Evolutionary conservation across 192 early-diverging fungal species (phyloP).

Genomic region (Coemansia sp.): DNA sequence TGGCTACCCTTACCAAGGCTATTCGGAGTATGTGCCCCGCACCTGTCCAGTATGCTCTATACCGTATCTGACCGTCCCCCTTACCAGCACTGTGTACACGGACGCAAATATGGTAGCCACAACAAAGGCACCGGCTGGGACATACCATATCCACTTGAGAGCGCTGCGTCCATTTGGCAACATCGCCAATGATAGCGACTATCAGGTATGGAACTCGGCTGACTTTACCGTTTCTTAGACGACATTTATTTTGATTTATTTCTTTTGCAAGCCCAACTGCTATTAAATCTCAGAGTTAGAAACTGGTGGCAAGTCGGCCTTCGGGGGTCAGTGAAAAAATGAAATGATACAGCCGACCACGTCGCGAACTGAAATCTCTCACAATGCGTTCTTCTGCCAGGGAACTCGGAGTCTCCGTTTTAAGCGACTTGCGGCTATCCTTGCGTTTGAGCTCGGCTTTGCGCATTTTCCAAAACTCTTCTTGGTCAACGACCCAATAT

Average conservation of each 20-base stretch:
- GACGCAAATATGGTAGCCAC: conserved; percentile 12
- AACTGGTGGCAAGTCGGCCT: conserved; percentile 19
- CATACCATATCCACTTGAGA: conserved; percentile 26
- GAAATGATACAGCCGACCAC: conserved; percentile 39
- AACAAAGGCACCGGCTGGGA: conserved; percentile 23
- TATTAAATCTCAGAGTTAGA: not conserved
- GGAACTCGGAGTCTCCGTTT: not conserved
- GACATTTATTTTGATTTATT: not conserved
- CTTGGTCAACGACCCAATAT: conserved; percentile 53
- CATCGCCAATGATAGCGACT: conserved; percentile 21
- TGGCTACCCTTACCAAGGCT: conserved; percentile 33
- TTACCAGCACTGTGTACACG: conserved; percentile 11
- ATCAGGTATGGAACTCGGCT: conserved; percentile 45
- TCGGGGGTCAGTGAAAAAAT: conserved; percentile 33
- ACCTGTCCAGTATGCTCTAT: conserved; percentile 15
- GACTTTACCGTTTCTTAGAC: conserved; percentile 18
- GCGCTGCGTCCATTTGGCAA: conserved; percentile 45
- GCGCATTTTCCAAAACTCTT: conserved; percentile 44
- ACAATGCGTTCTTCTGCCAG: conserved; percentile 24
- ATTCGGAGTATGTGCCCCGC: conserved; percentile 9
- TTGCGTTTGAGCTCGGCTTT: conserved; percentile 11
- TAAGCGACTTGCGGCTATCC: not conserved
- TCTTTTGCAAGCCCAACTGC: not conserved
- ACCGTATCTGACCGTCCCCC: not conserved
- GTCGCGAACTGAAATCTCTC: conserved; percentile 31